These are phyloP conservation scores for Nicotiana sylvestris DNA, from an alignment of 257 asterid genomes.

Conservation along the genomic window DNA sequence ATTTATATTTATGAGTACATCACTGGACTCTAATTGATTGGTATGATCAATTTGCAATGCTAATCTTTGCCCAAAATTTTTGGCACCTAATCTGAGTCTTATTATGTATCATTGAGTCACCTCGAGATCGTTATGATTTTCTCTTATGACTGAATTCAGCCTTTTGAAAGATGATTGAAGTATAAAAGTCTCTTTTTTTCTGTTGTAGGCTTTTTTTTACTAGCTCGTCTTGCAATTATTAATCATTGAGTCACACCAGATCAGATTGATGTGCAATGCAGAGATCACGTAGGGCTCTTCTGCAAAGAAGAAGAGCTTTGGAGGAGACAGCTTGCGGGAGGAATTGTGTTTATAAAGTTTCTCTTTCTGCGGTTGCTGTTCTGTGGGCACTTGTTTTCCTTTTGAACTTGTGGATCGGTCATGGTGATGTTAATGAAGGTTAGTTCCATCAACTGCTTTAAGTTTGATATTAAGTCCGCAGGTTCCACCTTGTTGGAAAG, in stretches of 20 bases:
- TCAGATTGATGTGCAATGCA: slow-evolving; percentile 84
- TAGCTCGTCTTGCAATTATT: neutral
- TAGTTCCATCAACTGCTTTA: slow-evolving; percentile 16
- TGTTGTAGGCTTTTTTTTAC: slow-evolving; percentile 12
- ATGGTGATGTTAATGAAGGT: slow-evolving; percentile 71
- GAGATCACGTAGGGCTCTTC: slow-evolving; percentile 93
- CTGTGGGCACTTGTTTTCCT: slow-evolving; percentile 79
- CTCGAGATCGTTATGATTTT: neutral
- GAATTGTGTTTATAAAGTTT: slow-evolving; percentile 52
- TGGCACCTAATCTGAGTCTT: neutral
- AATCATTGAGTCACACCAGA: slow-evolving; percentile 27
- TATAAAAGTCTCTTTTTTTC: neutral
- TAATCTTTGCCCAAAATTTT: neutral
- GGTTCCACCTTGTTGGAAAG: neutral
- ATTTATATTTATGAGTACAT: neutral
- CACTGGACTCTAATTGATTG: neutral
- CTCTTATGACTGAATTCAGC: neutral
- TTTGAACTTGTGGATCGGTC: slow-evolving; percentile 69
- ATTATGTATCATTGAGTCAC: neutral
- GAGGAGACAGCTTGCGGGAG: slow-evolving; percentile 46
- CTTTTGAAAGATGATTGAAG: neutral
- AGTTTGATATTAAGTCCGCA: neutral
- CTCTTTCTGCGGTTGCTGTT: slow-evolving; percentile 54
- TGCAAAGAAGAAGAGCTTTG: slow-evolving; percentile 80
- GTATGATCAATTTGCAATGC: neutral